Percentiles rank a stretch among this genome's conserved stretches.
These are phyloP conservation scores for Tilletiaria anomala DNA, from an alignment of 1,284 basidiomycete genomes.

Conservation along the genomic window DNA sequence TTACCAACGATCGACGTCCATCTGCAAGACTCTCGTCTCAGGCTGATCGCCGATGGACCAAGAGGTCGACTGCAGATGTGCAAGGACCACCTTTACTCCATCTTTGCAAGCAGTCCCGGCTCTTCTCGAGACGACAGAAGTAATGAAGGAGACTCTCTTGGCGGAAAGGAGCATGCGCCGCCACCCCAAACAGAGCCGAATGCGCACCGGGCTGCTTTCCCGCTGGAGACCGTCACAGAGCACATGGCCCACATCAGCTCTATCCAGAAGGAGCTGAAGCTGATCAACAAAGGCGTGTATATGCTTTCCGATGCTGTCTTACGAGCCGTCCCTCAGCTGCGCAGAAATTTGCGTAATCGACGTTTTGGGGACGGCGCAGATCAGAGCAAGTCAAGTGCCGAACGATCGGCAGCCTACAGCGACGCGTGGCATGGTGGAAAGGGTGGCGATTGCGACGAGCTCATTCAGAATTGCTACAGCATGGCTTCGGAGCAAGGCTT, in stretches of 20 bases:
- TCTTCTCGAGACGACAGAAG: too few relatives aligned
- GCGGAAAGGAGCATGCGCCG: slow-evolving; percentile 9
- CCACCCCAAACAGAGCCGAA: neutral
- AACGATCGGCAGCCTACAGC: neutral
- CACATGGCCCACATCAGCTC: slow-evolving; percentile 79
- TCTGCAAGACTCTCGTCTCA: slow-evolving; percentile 31
- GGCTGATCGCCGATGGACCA: slow-evolving; percentile 51
- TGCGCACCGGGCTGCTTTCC: slow-evolving; percentile 20
- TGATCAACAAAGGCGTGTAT: slow-evolving; percentile 75
- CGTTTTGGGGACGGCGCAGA: slow-evolving; percentile 3
- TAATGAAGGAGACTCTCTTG: too few relatives aligned
- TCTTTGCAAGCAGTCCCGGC: slow-evolving; percentile 13
- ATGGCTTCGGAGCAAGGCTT: slow-evolving; percentile 69
- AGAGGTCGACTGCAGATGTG: slow-evolving; percentile 59
- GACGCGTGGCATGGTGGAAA: too few relatives aligned
- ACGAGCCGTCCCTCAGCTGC: slow-evolving; percentile 45
- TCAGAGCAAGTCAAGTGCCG: neutral
- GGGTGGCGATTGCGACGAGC: slow-evolving; percentile 45
- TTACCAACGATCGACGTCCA: slow-evolving; percentile 29
- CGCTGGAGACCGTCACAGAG: slow-evolving; percentile 54
- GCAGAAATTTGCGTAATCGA: slow-evolving; percentile 10
- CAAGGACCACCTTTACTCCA: slow-evolving; percentile 55
- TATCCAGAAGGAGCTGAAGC: slow-evolving; percentile 78
- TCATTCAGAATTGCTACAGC: slow-evolving; percentile 86
- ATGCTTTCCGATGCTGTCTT: slow-evolving; percentile 84